Conservation (phyloP, 768 basidiomycete genomes). For the Xerocomus brunneocitrinus region DNA sequence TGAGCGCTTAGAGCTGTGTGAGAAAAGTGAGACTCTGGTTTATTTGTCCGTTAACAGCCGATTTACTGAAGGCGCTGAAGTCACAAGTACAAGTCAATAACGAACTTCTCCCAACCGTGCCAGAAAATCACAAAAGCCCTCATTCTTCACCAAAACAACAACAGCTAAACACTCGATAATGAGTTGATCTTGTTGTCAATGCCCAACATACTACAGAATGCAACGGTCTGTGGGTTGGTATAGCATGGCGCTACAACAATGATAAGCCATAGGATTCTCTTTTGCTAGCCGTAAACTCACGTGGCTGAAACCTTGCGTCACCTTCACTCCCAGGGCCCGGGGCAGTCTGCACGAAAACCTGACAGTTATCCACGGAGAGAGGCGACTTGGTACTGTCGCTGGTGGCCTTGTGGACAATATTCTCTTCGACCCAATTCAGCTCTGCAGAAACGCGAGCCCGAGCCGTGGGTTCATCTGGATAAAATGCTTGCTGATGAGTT, state of each 20-base stretch:
- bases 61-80: too few species aligned
- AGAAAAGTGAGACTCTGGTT: too few species aligned
- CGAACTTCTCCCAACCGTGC: neutral
- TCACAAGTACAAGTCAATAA: neutral
- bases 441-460: constrained; percentile 54
- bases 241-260: constrained; percentile 60
- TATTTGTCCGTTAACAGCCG: too few species aligned
- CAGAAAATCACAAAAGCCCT: neutral
- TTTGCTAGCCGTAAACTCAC: constrained; percentile 27
- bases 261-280: neutral
- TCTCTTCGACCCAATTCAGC: constrained; percentile 60
- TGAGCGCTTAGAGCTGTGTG: too few species aligned
- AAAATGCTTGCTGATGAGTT: constrained; percentile 41
- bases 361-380: constrained; percentile 47
- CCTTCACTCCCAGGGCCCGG: constrained; percentile 46
- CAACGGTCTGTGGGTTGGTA: constrained; percentile 84
- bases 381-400: neutral
- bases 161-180: constrained; percentile 4
- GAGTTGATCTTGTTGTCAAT: constrained; percentile 69
- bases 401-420: constrained; percentile 36
- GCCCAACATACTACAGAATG: constrained; percentile 75
- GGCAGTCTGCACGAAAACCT: constrained; percentile 66
- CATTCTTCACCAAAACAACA: neutral
- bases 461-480: constrained; percentile 54
- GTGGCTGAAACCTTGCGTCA: constrained; percentile 34